Conservation (phyloP, 768 basidiomycete species). For the Hygrocybe punicea region DNA sequence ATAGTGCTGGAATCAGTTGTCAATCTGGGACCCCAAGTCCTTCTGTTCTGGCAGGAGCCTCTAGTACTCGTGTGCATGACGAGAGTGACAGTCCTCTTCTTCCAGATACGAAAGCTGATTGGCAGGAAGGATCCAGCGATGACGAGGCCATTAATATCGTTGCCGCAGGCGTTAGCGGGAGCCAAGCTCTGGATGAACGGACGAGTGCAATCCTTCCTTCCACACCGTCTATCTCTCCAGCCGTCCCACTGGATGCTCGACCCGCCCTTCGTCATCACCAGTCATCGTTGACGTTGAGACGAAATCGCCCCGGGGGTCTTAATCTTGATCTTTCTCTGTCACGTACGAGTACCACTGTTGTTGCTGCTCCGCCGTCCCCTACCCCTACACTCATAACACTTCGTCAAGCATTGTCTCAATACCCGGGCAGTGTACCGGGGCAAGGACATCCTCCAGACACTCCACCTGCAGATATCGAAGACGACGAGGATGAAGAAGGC, state of each 20-base stretch:
- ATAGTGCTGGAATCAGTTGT: conserved; percentile 42
- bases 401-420: conserved; percentile 59
- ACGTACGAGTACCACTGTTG: conserved; percentile 24
- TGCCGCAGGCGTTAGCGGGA: conserved; percentile 77
- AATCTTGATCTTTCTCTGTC: conserved; percentile 61
- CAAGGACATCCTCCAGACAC: conserved; percentile 34
- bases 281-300: conserved; percentile 32
- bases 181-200: conserved; percentile 77
- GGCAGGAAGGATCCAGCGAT: conserved; percentile 72
- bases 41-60: conserved; percentile 55
- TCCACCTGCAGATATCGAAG: conserved; percentile 30
- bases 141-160: conserved; percentile 84
- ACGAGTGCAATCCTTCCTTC: conserved; percentile 56
- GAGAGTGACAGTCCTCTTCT: conserved; percentile 31
- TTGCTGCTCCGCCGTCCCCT: conserved; percentile 43
- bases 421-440: conserved; percentile 19
- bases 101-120: conserved; percentile 55
- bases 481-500: conserved; percentile 63
- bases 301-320: conserved; percentile 65
- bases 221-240: conserved; percentile 8
- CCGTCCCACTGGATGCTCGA: background rate
- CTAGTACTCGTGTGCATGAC: conserved; percentile 34
- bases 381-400: conserved; percentile 62
- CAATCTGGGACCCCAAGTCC: conserved; percentile 47
- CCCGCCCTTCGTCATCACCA: conserved; percentile 9